These are phyloP conservation scores for Calonectria multiphialidica DNA, from an alignment of 2,329 filamentous ascomycete genomes.

Conservation along the genomic window DNA sequence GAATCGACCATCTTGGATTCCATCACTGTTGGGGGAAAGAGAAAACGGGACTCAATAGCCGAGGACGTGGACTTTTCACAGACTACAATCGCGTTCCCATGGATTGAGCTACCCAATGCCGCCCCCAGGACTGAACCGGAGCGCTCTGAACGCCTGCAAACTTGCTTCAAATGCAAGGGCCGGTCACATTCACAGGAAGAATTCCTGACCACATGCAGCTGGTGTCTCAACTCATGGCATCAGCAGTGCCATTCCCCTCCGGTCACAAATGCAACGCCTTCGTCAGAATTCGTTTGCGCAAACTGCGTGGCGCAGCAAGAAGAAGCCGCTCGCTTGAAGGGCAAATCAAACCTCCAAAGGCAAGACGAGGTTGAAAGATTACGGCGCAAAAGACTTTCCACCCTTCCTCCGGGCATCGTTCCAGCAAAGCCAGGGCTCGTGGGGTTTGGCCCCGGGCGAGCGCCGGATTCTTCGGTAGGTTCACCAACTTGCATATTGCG, in stretches of 20 bases:
- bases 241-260: constrained; percentile 36
- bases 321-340: constrained; percentile 23
- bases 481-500: neutral
- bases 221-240: constrained; percentile 42
- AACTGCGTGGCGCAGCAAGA: constrained; percentile 30
- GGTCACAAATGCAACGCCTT: constrained; percentile 9
- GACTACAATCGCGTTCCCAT: constrained; percentile 47
- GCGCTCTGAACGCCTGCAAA: neutral
- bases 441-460: constrained; percentile 52
- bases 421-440: constrained; percentile 53
- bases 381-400: constrained; percentile 48
- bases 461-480: constrained; percentile 51
- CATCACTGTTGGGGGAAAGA: constrained; percentile 38
- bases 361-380: constrained; percentile 46
- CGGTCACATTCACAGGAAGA: constrained; percentile 5
- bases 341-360: constrained; percentile 31
- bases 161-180: constrained; percentile 35
- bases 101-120: constrained; percentile 20
- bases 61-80: constrained; percentile 47
- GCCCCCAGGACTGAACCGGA: neutral
- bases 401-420: constrained; percentile 46
- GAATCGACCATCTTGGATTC: neutral
- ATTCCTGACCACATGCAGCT: constrained; percentile 32
- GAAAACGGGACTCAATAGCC: constrained; percentile 41
- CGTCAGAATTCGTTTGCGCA: constrained; percentile 32